These are phyloP conservation scores for Haematococcus lacustris DNA, from an alignment of 139 green algal genomes.

Conservation along the genomic window DNA sequence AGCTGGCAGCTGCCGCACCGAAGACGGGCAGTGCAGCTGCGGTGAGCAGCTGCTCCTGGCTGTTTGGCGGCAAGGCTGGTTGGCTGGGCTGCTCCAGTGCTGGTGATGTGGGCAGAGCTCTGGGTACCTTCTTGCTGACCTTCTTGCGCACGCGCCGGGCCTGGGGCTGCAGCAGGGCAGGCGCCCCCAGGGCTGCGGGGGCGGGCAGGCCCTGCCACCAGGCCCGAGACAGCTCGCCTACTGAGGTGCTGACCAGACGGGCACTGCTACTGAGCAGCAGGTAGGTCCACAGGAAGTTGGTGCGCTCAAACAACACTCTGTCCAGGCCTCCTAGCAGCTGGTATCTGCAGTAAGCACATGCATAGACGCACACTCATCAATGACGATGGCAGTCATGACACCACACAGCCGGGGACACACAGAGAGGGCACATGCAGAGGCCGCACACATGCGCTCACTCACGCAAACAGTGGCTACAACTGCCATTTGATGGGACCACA, in stretches of 20 bases:
- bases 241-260: constrained; percentile 7
- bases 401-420: neutral
- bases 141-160: constrained; percentile 26
- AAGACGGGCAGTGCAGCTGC: too few species aligned
- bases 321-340: constrained; percentile 89
- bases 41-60: too few species aligned
- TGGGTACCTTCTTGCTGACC: constrained; percentile 25
- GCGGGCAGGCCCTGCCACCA: constrained; percentile 46
- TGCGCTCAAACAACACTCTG: constrained; percentile 76
- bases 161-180: constrained; percentile 8
- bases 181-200: constrained; percentile 3
- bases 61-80: too few species aligned
- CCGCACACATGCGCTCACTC: neutral
- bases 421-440: neutral
- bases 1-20: too few species aligned
- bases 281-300: constrained; percentile 70
- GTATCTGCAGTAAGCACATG: constrained; percentile 47
- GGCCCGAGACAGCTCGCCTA: constrained; percentile 43
- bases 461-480: neutral
- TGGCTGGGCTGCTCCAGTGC: too few species aligned
- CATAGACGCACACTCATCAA: neutral
- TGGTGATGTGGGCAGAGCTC: too few species aligned
- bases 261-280: constrained; percentile 38
- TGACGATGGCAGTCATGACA: neutral
- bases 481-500: neutral